phyloP scores from a whole-genome alignment of 345 rosid genomes.

The Carallia pectinifolia region DNA sequence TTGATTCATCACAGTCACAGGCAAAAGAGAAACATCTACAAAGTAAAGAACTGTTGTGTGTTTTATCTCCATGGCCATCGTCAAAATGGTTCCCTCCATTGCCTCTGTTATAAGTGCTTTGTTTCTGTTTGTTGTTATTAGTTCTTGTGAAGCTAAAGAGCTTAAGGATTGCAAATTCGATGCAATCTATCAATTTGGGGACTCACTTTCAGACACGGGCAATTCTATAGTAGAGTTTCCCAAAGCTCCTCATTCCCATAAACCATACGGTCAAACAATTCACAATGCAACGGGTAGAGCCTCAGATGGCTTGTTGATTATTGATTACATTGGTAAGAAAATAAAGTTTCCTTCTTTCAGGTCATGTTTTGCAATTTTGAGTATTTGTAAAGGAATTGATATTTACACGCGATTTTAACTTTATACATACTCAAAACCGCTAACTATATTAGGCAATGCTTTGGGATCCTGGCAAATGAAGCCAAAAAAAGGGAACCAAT shows the following conservation, averaged over 20 bases:
- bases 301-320: slow-evolving; percentile 26
- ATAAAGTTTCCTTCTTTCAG: too few relatives aligned
- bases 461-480: too few relatives aligned
- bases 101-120: background rate
- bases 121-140: background rate
- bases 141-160: background rate
- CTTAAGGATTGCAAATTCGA: slow-evolving; percentile 11
- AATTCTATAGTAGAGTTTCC: slow-evolving; percentile 14
- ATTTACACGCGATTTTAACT: too few relatives aligned
- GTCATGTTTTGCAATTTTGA: too few relatives aligned
- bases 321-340: slow-evolving; percentile 25
- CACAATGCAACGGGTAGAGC: slow-evolving; percentile 24
- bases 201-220: slow-evolving; percentile 17
- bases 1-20: too few relatives aligned
- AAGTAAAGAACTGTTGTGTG: too few relatives aligned
- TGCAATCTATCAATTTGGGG: slow-evolving; percentile 19
- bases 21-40: too few relatives aligned
- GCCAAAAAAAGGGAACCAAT: too few relatives aligned
- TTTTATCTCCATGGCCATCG: too few relatives aligned
- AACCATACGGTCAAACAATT: slow-evolving; percentile 25
- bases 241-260: background rate
- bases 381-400: too few relatives aligned
- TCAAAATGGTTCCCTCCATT: background rate
- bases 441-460: too few relatives aligned
- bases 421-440: too few relatives aligned